phyloP scores from a whole-genome alignment of 2,329 filamentous ascomycete genomes.

The Colletotrichum euphorbiae region DNA sequence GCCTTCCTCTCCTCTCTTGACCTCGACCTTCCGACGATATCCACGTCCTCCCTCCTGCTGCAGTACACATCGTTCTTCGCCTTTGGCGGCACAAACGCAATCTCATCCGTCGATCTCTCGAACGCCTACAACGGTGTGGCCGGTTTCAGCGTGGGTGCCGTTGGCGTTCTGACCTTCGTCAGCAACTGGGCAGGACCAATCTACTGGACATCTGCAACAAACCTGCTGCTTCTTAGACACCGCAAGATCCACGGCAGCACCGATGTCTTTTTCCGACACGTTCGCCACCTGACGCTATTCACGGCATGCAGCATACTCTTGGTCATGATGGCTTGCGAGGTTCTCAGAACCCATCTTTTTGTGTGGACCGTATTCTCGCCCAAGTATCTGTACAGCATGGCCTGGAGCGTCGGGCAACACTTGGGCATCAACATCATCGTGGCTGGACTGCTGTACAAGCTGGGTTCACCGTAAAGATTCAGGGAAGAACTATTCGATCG shows the following conservation, averaged over 20 bases:
- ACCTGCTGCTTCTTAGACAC: slow-evolving; percentile 63
- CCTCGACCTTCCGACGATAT: slow-evolving; percentile 69
- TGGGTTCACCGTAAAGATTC: slow-evolving; percentile 47
- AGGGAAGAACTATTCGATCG: too few relatives aligned
- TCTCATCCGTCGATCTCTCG: slow-evolving; percentile 93
- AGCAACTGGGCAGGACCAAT: slow-evolving; percentile 93
- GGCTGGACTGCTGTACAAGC: slow-evolving; percentile 68
- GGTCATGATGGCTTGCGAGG: slow-evolving; percentile 90
- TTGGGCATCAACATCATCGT: slow-evolving; percentile 75
- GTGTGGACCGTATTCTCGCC: slow-evolving; percentile 99
- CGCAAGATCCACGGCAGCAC: slow-evolving; percentile 39
- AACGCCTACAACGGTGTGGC: slow-evolving; percentile 94
- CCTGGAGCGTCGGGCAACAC: slow-evolving; percentile 89
- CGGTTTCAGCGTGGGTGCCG: slow-evolving; percentile 82
- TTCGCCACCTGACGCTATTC: slow-evolving; percentile 77
- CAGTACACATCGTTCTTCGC: slow-evolving; percentile 90
- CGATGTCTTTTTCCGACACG: slow-evolving; percentile 61
- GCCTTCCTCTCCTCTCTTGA: slow-evolving; percentile 59
- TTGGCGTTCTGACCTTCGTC: slow-evolving; percentile 85
- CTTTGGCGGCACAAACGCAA: slow-evolving; percentile 90
- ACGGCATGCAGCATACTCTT: slow-evolving; percentile 71
- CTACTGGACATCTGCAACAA: slow-evolving; percentile 82
- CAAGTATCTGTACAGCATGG: slow-evolving; percentile 93
- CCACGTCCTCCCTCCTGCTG: slow-evolving; percentile 78
- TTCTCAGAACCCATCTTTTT: slow-evolving; percentile 88